Evolutionary conservation across 345 rosid species (phyloP).

Genomic region (Linum tenue): DNA sequence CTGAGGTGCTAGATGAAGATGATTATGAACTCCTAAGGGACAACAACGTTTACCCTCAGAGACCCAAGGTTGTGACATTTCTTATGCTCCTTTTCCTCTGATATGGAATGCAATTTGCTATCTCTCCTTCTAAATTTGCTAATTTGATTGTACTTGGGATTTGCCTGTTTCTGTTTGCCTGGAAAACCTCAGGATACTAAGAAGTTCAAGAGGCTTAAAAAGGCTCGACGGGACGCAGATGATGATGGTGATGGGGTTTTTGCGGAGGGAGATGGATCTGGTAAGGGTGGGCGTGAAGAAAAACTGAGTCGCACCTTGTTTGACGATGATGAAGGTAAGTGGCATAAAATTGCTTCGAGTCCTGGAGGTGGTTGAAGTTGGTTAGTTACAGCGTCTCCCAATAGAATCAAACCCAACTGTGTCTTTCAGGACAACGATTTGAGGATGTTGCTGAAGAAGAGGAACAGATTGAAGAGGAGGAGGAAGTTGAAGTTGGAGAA

Average conservation of each 20-base stretch:
- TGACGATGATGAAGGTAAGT: conserved; percentile 77
- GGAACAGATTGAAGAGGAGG: conserved; percentile 64
- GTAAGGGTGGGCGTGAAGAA: conserved; percentile 58
- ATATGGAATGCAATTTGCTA: background rate
- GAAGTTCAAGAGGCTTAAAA: conserved; percentile 88
- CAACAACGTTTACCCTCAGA: conserved; percentile 52
- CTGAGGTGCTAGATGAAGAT: conserved; percentile 86
- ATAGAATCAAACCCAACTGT: background rate
- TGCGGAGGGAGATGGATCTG: conserved; percentile 59
- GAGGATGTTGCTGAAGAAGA: conserved; percentile 93
- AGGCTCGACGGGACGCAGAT: conserved; percentile 66
- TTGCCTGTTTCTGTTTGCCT: background rate
- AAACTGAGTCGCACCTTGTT: conserved; percentile 63
- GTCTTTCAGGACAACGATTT: conserved; percentile 37
- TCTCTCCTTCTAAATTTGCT: no score
- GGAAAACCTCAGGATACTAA: conserved; percentile 45
- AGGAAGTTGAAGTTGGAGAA: conserved; percentile 74
- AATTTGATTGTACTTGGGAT: no score
- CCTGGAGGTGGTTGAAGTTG: background rate
- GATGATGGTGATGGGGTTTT: conserved; percentile 49
- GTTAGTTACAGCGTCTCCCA: background rate
- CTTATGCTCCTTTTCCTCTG: background rate
- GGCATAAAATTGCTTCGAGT: conserved; percentile 1
- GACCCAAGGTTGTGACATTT: conserved; percentile 49
- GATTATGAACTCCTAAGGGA: conserved; percentile 91